phyloP scores from a whole-genome alignment of 192 early-diverging fungal species.

The Mortierella antarctica region DNA sequence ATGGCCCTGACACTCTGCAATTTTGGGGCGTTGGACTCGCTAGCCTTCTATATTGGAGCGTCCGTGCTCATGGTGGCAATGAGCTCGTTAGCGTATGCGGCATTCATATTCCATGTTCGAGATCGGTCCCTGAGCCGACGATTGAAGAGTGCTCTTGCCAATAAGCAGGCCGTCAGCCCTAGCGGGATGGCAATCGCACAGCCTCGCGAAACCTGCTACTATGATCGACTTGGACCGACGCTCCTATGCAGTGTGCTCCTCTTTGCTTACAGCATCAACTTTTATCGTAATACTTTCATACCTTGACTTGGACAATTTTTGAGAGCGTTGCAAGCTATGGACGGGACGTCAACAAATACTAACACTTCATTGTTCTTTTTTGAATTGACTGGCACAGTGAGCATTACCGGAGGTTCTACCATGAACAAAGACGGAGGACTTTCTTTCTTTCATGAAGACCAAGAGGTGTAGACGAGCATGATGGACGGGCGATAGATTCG shows the following conservation, averaged over 20 bases:
- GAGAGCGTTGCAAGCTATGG: background rate
- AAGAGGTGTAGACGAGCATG: background rate
- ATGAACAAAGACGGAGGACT: background rate
- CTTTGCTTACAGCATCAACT: slow-evolving; percentile 75
- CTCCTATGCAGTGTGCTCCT: slow-evolving; percentile 73
- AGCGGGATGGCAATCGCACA: background rate
- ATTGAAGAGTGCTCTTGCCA: slow-evolving; percentile 67
- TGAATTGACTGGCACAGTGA: slow-evolving; percentile 3
- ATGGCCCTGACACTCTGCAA: slow-evolving; percentile 76
- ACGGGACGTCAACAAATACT: background rate
- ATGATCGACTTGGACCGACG: slow-evolving; percentile 77
- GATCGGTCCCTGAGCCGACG: slow-evolving; percentile 60
- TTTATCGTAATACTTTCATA: slow-evolving; percentile 50
- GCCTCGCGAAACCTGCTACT: slow-evolving; percentile 63
- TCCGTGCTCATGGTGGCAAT: slow-evolving; percentile 36
- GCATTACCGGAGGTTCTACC: background rate
- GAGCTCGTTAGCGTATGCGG: slow-evolving; percentile 55
- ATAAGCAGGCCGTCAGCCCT: slow-evolving; percentile 62
- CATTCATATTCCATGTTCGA: slow-evolving; percentile 76
- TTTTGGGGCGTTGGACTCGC: slow-evolving; percentile 67
- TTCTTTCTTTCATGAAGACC: slow-evolving; percentile 5
- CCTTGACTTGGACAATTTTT: background rate
- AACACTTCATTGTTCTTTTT: background rate
- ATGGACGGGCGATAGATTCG: background rate
- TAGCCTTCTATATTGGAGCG: slow-evolving; percentile 24